Evolutionary conservation across 2,329 filamentous ascomycete genomes (phyloP), one percentile per base, ranked within the genome.

Genomic region (Calonectria hawksworthii): DNA sequence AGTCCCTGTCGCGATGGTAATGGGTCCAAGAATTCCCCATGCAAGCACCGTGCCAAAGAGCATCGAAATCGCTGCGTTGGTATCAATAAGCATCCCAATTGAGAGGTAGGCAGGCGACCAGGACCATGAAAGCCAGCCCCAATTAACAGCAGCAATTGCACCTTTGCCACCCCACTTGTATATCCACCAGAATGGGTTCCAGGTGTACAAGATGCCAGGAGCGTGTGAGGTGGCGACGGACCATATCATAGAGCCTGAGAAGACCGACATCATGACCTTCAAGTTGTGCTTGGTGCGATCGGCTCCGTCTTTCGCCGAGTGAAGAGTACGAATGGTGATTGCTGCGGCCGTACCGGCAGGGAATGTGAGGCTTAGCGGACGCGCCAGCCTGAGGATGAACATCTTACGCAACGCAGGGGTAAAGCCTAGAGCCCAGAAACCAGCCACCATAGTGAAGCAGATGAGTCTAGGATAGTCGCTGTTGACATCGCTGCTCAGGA

Each of bases 331-430:
- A 74, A 92, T 92, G 5, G 90, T 90, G 82, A 91, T 86, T 30
- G 90, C 90, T 3, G 90, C 90, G 7, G 90, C 90, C 38, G 90
- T 90, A 0, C 89, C 79, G 0, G 89, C 88, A 3, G 90, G 90
- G 82, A 92, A 92, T 72, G 91, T 86, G 66, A 92, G 85, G 64
- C 86, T 87, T 54, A 92, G 84, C 82, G 92, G 89, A 23, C 90
- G 86, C 7, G 90, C 90, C 9, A 92, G 89, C 75, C 92, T 89
- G 80, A 93, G 89, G 82, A 93, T 89, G 85, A 93, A 93, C 85
- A 93, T 93, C 80, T 92, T 92, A 64, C 92, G 90, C 36, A 92
- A 86, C 16, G 90, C 90, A 0, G 90, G 90, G 54, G 89, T 88
- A 76, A 92, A 91, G 82, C 91, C 90, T 73, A 92, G 23, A 6